Percentiles rank a stretch among this genome's conserved stretches.
These are phyloP conservation scores for Fusarium sp. DNA, from an alignment of 2,329 filamentous ascomycete species.

Conservation along the genomic window DNA sequence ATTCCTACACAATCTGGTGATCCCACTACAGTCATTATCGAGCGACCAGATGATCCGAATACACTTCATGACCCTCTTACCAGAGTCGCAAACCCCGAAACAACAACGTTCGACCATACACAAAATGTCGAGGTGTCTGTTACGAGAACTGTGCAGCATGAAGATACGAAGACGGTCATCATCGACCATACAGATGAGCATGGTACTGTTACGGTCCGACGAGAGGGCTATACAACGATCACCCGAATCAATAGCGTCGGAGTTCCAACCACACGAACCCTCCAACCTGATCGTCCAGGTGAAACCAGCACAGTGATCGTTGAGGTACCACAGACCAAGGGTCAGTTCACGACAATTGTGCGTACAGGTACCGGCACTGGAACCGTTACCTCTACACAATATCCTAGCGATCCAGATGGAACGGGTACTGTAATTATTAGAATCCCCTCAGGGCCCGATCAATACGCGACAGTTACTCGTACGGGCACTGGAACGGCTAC, in stretches of 20 bases:
- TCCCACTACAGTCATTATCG: slow-evolving; percentile 5
- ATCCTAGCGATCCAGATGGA: not conserved
- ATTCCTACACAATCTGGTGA: not conserved
- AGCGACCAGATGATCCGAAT: not conserved
- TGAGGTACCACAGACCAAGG: not conserved
- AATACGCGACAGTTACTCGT: slow-evolving; percentile 5
- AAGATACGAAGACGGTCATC: not conserved
- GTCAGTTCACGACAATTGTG: not conserved
- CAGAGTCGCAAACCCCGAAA: not conserved
- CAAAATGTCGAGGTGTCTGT: not conserved
- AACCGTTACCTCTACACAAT: not conserved
- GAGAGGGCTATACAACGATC: not conserved
- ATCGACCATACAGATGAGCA: not conserved
- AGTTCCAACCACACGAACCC: not conserved
- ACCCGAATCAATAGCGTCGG: not conserved
- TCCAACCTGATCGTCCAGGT: not conserved
- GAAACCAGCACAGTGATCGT: not conserved
- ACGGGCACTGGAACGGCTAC: not conserved
- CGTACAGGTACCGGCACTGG: not conserved
- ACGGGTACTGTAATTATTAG: not conserved
- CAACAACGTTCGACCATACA: not conserved
- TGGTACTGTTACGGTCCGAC: not conserved
- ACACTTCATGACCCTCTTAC: not conserved
- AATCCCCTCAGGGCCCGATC: not conserved
- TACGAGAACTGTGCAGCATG: not conserved